A percentile compares a stretch with the other conserved stretches of the same genome.
These are phyloP conservation scores for Hericium erinaceus DNA, from an alignment of 768 basidiomycete species.

Conservation along the genomic window DNA sequence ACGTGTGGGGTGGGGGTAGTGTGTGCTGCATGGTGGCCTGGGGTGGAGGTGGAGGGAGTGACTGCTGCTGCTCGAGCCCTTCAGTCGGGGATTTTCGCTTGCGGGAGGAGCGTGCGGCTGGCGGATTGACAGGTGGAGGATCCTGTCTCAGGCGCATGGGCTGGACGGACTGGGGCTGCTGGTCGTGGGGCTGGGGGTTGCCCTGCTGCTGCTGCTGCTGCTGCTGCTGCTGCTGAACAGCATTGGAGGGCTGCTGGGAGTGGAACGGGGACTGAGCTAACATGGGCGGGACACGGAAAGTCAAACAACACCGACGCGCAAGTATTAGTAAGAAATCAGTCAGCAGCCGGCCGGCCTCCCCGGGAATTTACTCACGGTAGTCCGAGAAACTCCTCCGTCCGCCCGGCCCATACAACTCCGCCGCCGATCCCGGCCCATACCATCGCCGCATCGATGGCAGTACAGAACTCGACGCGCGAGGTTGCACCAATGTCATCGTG, in stretches of 20 bases:
- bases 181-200: slow-evolving; percentile 10
- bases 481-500: background rate
- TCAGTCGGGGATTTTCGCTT: slow-evolving; percentile 66
- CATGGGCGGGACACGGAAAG: slow-evolving; percentile 21
- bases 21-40: slow-evolving; percentile 22
- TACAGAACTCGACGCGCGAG: background rate
- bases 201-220: slow-evolving; percentile 5
- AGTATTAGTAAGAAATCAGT: slow-evolving; percentile 26
- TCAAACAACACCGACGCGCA: slow-evolving; percentile 11
- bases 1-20: slow-evolving; percentile 20
- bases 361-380: slow-evolving; percentile 14
- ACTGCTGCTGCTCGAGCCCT: slow-evolving; percentile 20
- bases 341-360: slow-evolving; percentile 11
- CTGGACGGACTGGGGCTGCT: slow-evolving; percentile 16
- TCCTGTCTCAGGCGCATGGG: slow-evolving; percentile 62
- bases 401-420: background rate
- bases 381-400: background rate
- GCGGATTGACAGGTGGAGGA: slow-evolving; percentile 26
- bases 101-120: slow-evolving; percentile 37
- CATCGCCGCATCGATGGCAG: background rate
- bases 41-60: slow-evolving; percentile 33
- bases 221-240: background rate
- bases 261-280: slow-evolving; percentile 23
- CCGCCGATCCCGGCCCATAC: background rate
- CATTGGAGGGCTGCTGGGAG: slow-evolving; percentile 17